Percentiles rank a stretch among this genome's conserved stretches.
Conservation (phyloP, 768 basidiomycete genomes). For the Termitomyces sp. region DNA sequence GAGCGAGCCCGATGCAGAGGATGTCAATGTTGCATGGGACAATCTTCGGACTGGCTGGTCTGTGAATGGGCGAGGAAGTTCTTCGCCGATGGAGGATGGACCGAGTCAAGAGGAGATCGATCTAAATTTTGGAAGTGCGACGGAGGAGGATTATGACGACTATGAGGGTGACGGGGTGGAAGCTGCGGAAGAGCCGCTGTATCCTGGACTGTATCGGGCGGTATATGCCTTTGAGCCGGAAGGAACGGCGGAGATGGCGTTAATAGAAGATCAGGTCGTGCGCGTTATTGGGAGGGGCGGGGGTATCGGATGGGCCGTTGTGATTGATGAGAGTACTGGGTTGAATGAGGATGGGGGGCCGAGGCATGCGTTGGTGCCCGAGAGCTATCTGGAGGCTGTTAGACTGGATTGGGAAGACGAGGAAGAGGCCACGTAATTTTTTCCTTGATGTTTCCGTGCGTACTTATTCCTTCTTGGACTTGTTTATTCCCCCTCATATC, state of each 20-base stretch:
- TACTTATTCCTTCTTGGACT: background rate
- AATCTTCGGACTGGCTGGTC: slow-evolving; percentile 23
- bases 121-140: slow-evolving; percentile 34
- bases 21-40: slow-evolving; percentile 24
- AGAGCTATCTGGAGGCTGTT: slow-evolving; percentile 66
- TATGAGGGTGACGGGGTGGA: slow-evolving; percentile 22
- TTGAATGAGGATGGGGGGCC: slow-evolving; percentile 11
- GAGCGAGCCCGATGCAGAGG: slow-evolving; percentile 12
- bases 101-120: slow-evolving; percentile 42
- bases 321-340: slow-evolving; percentile 29
- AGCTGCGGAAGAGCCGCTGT: slow-evolving; percentile 36
- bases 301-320: slow-evolving; percentile 79
- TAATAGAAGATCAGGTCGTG: slow-evolving; percentile 74
- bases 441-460: background rate
- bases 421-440: slow-evolving; percentile 6
- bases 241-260: slow-evolving; percentile 75
- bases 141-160: slow-evolving; percentile 12
- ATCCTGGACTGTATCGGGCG: slow-evolving; percentile 72
- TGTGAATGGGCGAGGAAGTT: slow-evolving; percentile 8
- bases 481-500: background rate
- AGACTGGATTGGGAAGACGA: slow-evolving; percentile 35
- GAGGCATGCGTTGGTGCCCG: slow-evolving; percentile 70
- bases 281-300: slow-evolving; percentile 70
- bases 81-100: slow-evolving; percentile 21
- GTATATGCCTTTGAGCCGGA: slow-evolving; percentile 77